Conservation (phyloP, 345 rosid genomes). For the Lagerstroemia speciosa region DNA sequence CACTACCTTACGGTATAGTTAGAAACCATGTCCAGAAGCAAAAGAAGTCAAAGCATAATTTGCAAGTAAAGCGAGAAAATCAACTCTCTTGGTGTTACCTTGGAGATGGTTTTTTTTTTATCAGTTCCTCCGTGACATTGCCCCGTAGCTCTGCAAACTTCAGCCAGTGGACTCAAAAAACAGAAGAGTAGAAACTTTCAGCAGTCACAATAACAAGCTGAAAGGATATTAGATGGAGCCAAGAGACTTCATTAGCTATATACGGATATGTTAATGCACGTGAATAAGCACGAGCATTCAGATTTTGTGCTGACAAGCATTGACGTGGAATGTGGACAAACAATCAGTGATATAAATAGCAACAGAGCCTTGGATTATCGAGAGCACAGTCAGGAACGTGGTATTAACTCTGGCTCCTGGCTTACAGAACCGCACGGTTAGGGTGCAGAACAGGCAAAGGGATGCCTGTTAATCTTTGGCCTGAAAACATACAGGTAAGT, state of each 20-base stretch:
- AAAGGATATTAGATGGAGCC: background rate
- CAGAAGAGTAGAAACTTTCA: background rate
- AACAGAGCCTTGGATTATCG: background rate
- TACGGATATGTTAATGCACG: background rate
- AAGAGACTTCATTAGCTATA: constrained; percentile 5
- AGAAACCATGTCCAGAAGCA: too few relatives aligned
- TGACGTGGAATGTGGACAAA: constrained; percentile 7
- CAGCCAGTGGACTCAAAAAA: background rate
- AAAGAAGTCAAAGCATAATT: too few relatives aligned
- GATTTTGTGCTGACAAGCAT: constrained; percentile 8
- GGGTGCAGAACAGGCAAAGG: constrained; percentile 3
- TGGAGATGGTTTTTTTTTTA: too few relatives aligned
- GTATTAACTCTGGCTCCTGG: constrained; percentile 10
- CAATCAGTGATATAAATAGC: constrained; percentile 14
- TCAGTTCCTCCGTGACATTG: background rate
- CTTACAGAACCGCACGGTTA: background rate
- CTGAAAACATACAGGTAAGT: constrained; percentile 24
- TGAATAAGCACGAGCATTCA: constrained; percentile 11
- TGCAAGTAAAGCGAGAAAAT: too few relatives aligned
- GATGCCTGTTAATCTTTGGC: constrained; percentile 23
- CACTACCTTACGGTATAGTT: too few relatives aligned
- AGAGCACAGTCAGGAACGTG: background rate
- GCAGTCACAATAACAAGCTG: background rate
- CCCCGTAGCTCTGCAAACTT: background rate
- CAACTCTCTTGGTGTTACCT: too few relatives aligned